Conservation (phyloP, 1,284 basidiomycete species). For the Coniophora puteana region DNA sequence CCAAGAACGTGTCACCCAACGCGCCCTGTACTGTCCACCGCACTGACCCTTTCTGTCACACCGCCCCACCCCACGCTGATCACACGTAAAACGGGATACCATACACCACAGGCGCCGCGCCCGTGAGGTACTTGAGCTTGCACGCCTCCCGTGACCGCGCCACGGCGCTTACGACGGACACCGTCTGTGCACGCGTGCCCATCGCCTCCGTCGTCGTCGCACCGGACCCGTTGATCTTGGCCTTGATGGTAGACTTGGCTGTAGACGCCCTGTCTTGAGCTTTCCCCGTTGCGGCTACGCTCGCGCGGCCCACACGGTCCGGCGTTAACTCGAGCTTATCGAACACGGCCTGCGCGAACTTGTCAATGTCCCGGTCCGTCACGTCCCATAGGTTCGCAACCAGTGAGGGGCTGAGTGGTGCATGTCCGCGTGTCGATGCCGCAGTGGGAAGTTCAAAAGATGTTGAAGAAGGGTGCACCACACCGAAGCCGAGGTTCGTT, state of each 20-base stretch:
- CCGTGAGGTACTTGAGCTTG: constrained; percentile 93
- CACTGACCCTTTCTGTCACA: background rate
- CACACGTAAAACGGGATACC: constrained; percentile 87
- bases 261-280: constrained; percentile 13
- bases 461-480: no score
- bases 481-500: no score
- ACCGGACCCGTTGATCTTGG: background rate
- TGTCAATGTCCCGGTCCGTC: constrained; percentile 96
- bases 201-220: background rate
- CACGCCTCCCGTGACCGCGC: constrained; percentile 76
- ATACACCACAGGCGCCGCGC: constrained; percentile 92
- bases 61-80: background rate
- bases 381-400: constrained; percentile 98
- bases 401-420: constrained; percentile 70
- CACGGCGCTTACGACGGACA: constrained; percentile 80
- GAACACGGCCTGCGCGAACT: constrained; percentile 84
- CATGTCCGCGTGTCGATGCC: background rate
- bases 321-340: constrained; percentile 63
- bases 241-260: no score
- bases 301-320: constrained; percentile 29
- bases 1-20: background rate
- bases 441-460: no score
- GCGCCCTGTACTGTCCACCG: constrained; percentile 1
- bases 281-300: constrained; percentile 15
- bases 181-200: no score